Evolutionary conservation across 352 stramenopile genomes (phyloP).

Genomic region (Peronospora farinosa): DNA sequence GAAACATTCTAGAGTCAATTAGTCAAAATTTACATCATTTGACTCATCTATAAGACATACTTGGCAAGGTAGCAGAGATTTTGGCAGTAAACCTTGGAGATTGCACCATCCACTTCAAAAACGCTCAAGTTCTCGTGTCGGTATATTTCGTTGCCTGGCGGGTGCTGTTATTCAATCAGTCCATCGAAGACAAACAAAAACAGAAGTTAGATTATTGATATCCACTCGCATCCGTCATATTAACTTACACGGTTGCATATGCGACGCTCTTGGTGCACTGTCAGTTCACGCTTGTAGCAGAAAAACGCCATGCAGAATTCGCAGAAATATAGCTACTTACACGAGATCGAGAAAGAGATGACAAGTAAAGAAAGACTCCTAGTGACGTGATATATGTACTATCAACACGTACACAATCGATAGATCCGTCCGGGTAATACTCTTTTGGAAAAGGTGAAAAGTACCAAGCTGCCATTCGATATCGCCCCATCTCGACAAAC

Average conservation of each 20-base stretch:
- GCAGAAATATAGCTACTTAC: constrained; percentile 76
- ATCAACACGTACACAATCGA: constrained; percentile 60
- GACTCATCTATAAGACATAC: constrained; percentile 27
- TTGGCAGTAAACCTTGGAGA: constrained; percentile 97
- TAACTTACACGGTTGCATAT: constrained; percentile 52
- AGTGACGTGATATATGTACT: neutral
- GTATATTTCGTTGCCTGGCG: constrained; percentile 89
- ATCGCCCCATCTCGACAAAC: constrained; percentile 91
- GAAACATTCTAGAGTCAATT: neutral
- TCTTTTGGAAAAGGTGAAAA: constrained; percentile 97
- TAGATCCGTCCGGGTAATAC: constrained; percentile 80
- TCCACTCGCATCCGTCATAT: neutral
- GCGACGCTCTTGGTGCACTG: constrained; percentile 56
- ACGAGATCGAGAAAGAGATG: neutral
- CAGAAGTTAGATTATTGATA: neutral
- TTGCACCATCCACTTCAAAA: constrained; percentile 95
- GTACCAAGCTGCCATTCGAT: constrained; percentile 95
- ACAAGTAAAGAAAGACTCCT: neutral
- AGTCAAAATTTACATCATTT: neutral
- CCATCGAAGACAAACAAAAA: neutral
- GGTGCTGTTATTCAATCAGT: constrained; percentile 38
- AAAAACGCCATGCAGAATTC: constrained; percentile 89
- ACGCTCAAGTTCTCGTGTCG: constrained; percentile 92
- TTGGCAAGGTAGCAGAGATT: constrained; percentile 99
- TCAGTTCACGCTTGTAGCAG: constrained; percentile 63